Evolutionary conservation across 306 rosid genomes (phyloP).

Genomic region (Chamaecrista fasciculata): DNA sequence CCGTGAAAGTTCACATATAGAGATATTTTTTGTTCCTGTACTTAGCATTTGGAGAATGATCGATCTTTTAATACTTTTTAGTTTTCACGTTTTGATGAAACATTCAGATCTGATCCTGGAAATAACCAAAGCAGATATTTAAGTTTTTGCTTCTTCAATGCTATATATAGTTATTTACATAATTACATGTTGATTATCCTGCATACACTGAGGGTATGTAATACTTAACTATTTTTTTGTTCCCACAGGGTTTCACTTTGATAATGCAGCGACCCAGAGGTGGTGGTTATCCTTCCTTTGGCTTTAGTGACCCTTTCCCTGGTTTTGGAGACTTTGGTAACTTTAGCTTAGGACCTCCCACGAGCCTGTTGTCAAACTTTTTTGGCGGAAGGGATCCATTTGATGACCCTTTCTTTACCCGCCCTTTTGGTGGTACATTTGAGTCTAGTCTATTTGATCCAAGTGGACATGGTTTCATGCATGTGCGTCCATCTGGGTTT

Average conservation of each 20-base stretch:
- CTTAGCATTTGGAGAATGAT: background rate
- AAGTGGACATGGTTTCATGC: conserved; percentile 38
- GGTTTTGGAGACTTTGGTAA: conserved; percentile 62
- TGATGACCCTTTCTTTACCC: conserved; percentile 74
- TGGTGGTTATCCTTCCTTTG: conserved; percentile 47
- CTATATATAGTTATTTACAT: background rate
- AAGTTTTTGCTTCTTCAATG: background rate
- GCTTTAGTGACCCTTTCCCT: conserved; percentile 54
- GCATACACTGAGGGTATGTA: background rate
- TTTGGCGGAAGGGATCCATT: conserved; percentile 75
- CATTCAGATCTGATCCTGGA: background rate
- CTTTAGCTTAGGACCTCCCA: conserved; percentile 42
- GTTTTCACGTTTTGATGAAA: too few species aligned
- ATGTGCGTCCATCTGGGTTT: conserved; percentile 50
- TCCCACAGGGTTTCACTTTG: conserved; percentile 23
- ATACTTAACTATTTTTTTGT: background rate
- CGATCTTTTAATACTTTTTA: background rate
- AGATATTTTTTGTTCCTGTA: background rate
- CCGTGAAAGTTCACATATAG: background rate
- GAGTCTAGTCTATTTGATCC: conserved; percentile 46
- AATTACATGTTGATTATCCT: background rate
- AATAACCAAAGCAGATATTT: background rate
- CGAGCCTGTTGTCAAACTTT: conserved; percentile 47
- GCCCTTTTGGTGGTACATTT: conserved; percentile 66
- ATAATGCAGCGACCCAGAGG: conserved; percentile 62